Evolutionary conservation across 2,329 filamentous ascomycete genomes (phyloP).

Genomic region (Trichoderma lentiforme): DNA sequence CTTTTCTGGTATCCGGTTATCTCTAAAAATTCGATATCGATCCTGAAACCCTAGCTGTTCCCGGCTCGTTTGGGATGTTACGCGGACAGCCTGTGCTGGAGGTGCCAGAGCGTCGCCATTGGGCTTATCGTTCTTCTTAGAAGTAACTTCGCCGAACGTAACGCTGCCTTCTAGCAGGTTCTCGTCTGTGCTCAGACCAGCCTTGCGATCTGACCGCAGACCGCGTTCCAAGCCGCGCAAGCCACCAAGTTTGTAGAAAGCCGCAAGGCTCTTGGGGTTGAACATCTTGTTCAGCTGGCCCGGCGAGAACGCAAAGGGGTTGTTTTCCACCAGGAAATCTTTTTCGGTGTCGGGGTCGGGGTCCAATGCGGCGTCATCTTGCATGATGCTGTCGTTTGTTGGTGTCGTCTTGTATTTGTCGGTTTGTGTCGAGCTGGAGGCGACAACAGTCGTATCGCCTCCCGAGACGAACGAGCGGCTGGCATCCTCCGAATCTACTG

Average conservation of each 20-base stretch:
- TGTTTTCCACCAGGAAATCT: conserved; percentile 73
- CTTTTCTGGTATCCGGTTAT: conserved; percentile 70
- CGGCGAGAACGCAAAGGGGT: conserved; percentile 80
- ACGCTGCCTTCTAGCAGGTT: conserved; percentile 60
- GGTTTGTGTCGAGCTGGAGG: conserved; percentile 42
- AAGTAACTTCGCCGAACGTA: conserved; percentile 67
- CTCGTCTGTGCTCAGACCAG: conserved; percentile 78
- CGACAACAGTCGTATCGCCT: conserved; percentile 58
- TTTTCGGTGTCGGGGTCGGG: conserved; percentile 73
- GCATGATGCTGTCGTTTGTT: conserved; percentile 56
- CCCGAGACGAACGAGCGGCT: conserved; percentile 58
- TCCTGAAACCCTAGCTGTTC: conserved; percentile 39
- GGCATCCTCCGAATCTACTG: conserved; percentile 64
- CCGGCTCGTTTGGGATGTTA: background rate
- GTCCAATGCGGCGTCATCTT: conserved; percentile 65
- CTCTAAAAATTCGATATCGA: conserved; percentile 66
- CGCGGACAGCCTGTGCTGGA: background rate
- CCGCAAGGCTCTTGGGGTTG: conserved; percentile 81
- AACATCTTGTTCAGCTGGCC: conserved; percentile 84
- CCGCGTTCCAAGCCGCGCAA: conserved; percentile 75
- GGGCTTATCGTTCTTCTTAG: conserved; percentile 34
- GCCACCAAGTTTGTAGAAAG: conserved; percentile 78
- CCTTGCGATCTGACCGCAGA: conserved; percentile 65
- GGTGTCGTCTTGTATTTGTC: conserved; percentile 39
- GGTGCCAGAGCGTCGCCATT: conserved; percentile 29